A percentile compares a stretch with the other conserved stretches of the same genome.
Evolutionary conservation across 306 rosid species (phyloP).

Genomic region (Prosopis cineraria): DNA sequence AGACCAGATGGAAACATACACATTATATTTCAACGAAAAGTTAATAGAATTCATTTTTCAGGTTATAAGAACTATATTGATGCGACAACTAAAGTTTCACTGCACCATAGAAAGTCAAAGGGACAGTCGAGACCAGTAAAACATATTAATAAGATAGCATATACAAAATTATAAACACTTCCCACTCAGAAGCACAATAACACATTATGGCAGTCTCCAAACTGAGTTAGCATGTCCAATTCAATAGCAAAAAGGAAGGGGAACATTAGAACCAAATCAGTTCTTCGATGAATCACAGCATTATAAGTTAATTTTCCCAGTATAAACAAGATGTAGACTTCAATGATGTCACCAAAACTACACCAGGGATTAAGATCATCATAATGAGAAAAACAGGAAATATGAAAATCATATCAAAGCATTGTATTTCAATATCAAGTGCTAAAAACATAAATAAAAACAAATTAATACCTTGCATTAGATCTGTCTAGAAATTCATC

Average conservation of each 20-base stretch:
- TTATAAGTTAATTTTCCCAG: neutral
- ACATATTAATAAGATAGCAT: neutral
- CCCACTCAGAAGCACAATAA: neutral
- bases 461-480: constrained; percentile 65
- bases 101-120: neutral
- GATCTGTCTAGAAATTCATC: constrained; percentile 85
- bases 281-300: neutral
- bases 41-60: neutral
- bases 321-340: neutral
- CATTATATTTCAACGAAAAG: neutral
- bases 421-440: neutral
- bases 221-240: neutral
- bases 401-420: neutral
- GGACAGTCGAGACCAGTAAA: neutral
- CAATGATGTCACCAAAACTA: neutral
- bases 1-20: neutral
- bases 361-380: neutral
- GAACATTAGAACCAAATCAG: neutral
- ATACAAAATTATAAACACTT: neutral
- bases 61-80: neutral
- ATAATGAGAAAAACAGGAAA: neutral
- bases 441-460: neutral
- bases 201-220: neutral
- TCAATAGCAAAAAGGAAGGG: neutral
- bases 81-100: neutral